Base-by-base conservation (phyloP, 208 protist species). In the Novymonas esmeraldas region DNA sequence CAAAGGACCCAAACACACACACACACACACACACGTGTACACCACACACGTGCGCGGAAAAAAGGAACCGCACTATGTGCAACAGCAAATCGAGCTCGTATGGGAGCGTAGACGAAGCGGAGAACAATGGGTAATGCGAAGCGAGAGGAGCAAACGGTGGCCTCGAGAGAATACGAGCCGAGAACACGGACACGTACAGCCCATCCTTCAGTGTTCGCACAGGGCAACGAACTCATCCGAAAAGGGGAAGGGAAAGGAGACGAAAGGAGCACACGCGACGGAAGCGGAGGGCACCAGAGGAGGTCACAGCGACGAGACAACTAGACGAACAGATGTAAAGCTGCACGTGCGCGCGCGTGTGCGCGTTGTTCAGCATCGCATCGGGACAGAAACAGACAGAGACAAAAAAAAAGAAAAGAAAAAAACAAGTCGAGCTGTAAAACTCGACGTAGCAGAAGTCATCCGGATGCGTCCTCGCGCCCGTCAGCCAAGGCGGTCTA, bases 401-500 rank as follows among this genome's bases (percentile, higher is more conserved):
- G 18, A 48, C 18, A 20, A 48, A 20, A 56, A 38, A 9, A 13
- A 6, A 9, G 42, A 34, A 34, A 7, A 13, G n/a, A 24, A 75
- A 50, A 48, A 34, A 46, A 39, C 33, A 71, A 70, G 60, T 9
- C 41, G 0, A 51, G 59, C 38, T 61, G 61, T 70, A 52, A 45
- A 44, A 34, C 10, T n/a, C 52, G 20, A 39, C 24, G n/a, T 58
- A 58, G 33, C 52, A 58, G 52, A 58, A 13, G 42, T 42, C 38
- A n/a, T n/a, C 20, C 7, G n/a, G 52, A 61, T 22, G 55, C 36
- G 39, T 61, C 11, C 28, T 59, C 2, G 34, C 24, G 13, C 36
- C 41, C 20, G 20, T 69, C 46, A 75, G 16, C 55, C 59, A 11
- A 75, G 61, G 6, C 69, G 51, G 42, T 75, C 69, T 0, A 75